A percentile compares a stretch with the other conserved stretches of the same genome.
Evolutionary conservation across 1,284 basidiomycete genomes (phyloP).

Genomic region (Ceratobasidium sp.): DNA sequence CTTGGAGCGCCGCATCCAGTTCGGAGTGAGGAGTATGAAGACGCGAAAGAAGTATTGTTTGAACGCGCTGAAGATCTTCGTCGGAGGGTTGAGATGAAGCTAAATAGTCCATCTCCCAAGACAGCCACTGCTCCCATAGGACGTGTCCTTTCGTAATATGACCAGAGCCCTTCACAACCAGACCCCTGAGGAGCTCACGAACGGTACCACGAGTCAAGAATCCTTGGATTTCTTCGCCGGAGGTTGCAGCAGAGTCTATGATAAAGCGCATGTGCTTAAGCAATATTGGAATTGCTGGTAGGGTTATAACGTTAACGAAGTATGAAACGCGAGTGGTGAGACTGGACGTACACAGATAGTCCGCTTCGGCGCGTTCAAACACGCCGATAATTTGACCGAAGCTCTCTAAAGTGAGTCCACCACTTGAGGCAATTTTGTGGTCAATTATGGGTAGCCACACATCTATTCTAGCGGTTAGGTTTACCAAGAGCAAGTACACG

Average conservation of each 20-base stretch:
- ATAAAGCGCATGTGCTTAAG: constrained; percentile 78
- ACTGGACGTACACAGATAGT: constrained; percentile 80
- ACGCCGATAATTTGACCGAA: constrained; percentile 71
- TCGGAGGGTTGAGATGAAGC: constrained; percentile 48
- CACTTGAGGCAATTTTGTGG: constrained; percentile 56
- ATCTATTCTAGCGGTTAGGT: constrained; percentile 42
- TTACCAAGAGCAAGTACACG: constrained; percentile 41
- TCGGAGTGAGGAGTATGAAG: constrained; percentile 58
- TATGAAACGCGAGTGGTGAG: constrained; percentile 40
- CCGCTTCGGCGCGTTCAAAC: constrained; percentile 77
- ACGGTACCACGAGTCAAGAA: constrained; percentile 64
- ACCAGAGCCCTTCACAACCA: constrained; percentile 67
- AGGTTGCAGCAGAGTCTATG: constrained; percentile 65
- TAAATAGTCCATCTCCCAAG: constrained; percentile 42
- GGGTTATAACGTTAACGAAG: background rate
- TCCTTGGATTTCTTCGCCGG: constrained; percentile 61
- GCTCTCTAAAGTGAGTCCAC: constrained; percentile 58
- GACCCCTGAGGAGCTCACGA: constrained; percentile 69
- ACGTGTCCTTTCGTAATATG: constrained; percentile 69
- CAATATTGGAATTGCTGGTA: constrained; percentile 77
- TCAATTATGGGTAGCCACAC: constrained; percentile 51
- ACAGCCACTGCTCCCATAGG: constrained; percentile 52
- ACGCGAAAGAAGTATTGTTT: constrained; percentile 56
- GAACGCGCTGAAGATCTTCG: constrained; percentile 54
- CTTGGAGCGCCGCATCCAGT: constrained; percentile 81